Base-by-base conservation (phyloP, 2,329 filamentous ascomycete genomes). In the Aspergillus hortae region DNA sequence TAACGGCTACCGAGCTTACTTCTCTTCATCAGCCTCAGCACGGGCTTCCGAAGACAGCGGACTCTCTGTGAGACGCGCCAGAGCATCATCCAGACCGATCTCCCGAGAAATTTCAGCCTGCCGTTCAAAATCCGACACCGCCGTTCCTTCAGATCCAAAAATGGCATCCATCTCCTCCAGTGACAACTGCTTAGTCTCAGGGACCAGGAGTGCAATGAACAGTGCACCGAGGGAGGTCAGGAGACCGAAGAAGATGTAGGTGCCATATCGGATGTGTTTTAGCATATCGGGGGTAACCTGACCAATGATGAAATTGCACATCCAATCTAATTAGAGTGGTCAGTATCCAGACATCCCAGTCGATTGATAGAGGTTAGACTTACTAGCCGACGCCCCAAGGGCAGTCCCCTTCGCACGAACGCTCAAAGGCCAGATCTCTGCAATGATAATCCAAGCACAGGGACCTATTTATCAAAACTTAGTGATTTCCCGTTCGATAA, bases 381-480 rank as follows among this genome's bases (percentile, higher is more conserved):
- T 48, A 64, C 59, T 87, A 59, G 78, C 80, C 2, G 80, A 83
- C 2, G 85, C 85, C 14, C 85, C 87, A 0, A 91, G 73, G 0
- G 87, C 79, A 11, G 88, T 86, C 38, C 87, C 88, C 54, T 90
- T 88, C 0, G 88, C 81, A 2, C 87, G 80, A 9, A 83, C 84
- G 52, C 81, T 85, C 4, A 90, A 71, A 0, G 87, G 88, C 84
- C 85, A 91, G 40, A 91, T 83, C 69, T 90, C 88, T 2, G 86
- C 82, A 2, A 89, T 80, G 50, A 91, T 77, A 54, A 89, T 88
- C 88, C 88, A 90, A 0, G 84, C 81, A 60, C 83, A 86, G 2
- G 86, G 86, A 0, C 48, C 51, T 53, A 14, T 12, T 10, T 3
- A 9, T 23, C 23, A 9, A n/a, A n/a, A 4, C 21, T 46, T n/a